phyloP scores from a whole-genome alignment of 805 yeast genomes.

The Kregervanrija delftensis region DNA sequence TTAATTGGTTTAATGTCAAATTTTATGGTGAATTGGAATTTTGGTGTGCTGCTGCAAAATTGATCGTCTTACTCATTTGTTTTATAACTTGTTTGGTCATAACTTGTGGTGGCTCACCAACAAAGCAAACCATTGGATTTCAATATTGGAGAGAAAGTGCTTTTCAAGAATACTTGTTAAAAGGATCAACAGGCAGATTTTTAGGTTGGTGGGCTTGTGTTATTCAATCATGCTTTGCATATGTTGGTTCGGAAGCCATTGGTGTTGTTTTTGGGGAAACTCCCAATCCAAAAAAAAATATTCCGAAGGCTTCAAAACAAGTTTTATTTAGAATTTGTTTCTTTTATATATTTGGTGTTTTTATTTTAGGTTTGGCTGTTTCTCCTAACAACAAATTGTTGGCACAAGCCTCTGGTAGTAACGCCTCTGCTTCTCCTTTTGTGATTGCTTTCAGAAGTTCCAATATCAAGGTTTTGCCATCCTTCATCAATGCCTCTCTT shows the following conservation, averaged over 20 bases:
- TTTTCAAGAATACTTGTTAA: slow-evolving; percentile 30
- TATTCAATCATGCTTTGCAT: slow-evolving; percentile 34
- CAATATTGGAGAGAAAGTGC: slow-evolving; percentile 26
- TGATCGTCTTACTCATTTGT: slow-evolving; percentile 35
- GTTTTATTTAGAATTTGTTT: slow-evolving; percentile 47
- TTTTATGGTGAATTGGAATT: slow-evolving; percentile 45
- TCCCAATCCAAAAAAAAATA: slow-evolving; percentile 38
- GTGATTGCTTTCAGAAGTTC: slow-evolving; percentile 54
- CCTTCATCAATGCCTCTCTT: slow-evolving; percentile 59
- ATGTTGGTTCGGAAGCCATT: slow-evolving; percentile 44
- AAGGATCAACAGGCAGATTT: slow-evolving; percentile 39
- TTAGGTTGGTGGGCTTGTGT: slow-evolving; percentile 38
- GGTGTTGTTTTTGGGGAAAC: slow-evolving; percentile 43
- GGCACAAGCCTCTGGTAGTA: slow-evolving; percentile 36
- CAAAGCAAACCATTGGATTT: slow-evolving; percentile 32
- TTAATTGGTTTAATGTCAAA: slow-evolving; percentile 37
- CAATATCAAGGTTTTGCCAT: slow-evolving; percentile 51
- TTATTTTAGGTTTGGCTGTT: slow-evolving; percentile 44
- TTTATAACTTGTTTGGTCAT: slow-evolving; percentile 23
- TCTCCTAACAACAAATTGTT: slow-evolving; percentile 41
- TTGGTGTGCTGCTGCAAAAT: slow-evolving; percentile 36
- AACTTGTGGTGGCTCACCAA: slow-evolving; percentile 45
- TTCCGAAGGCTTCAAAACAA: slow-evolving; percentile 45
- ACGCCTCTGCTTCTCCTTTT: slow-evolving; percentile 57
- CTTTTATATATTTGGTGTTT: slow-evolving; percentile 42